Base-by-base conservation (phyloP, 2,329 filamentous ascomycete species). In the Sphaerulina musiva region DNA sequence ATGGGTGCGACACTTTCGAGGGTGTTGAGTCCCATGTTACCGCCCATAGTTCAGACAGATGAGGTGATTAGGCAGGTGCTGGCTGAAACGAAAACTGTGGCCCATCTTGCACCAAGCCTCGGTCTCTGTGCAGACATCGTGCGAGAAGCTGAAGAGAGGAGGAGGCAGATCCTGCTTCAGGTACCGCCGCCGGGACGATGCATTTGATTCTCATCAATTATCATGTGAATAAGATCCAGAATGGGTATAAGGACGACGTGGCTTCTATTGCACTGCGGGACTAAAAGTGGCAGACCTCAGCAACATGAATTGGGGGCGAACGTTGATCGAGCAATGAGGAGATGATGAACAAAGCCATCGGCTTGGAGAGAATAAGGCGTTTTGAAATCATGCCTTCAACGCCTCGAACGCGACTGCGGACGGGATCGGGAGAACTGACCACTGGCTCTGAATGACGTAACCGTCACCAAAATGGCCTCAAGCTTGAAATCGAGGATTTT, bases 1-100 rank as follows among this genome's bases (percentile, higher is more conserved):
- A 92, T 93, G 87, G 88, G 87, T 6, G 86, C 87, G 12, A 89
- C 85, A 12, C 87, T 92, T 82, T 90, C 84, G 7, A 83, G 84
- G 1, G 84, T 84, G 4, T 79, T 92, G 2, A 82, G 81, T 23
- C 78, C 76, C 47, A 82, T 91, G 40, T 75, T 92, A 31, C 77
- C 78, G 7, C 74, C 79, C 1, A 72, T 68, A 58, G 62, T 69
- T 48, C 72, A 83, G 36, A 80, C 91, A 62, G 86, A 91, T 69
- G 78, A 81, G 54, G 89, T 92, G 62, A 88, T 92, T 70, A 83
- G 83, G 64, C 83, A 87, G 54, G 87, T 92, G 45, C 81, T 91
- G 44, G 75, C 82, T 56, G 88, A 92, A 66, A 82, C 91, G 56
- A 84, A 88, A 68, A 79, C 82, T 60, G 87, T 89, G 68, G 81